Conservation (phyloP, 148 eudicot genomes). For the Silene uniflora region DNA sequence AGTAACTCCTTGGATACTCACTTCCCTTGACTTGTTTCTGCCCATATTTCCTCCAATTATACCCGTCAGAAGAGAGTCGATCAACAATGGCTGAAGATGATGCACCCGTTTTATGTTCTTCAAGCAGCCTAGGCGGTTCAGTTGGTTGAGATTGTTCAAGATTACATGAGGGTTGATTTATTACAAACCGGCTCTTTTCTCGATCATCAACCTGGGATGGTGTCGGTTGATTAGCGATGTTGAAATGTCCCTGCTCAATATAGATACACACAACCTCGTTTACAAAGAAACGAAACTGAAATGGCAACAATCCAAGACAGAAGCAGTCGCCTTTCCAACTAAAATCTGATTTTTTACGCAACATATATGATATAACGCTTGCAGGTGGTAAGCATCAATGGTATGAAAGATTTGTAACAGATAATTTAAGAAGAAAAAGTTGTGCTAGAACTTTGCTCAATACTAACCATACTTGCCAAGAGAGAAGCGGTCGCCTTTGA, state of each 20-base stretch:
- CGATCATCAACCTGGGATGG: conserved; percentile 32
- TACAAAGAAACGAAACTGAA: neutral
- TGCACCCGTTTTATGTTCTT: conserved; percentile 31
- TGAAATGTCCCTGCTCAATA: conserved; percentile 39
- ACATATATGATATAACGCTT: neutral
- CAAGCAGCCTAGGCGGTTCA: conserved; percentile 31
- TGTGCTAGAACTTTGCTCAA: neutral
- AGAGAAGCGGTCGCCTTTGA: conserved; percentile 55
- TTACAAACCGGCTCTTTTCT: conserved; percentile 15
- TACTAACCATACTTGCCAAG: conserved; percentile 74
- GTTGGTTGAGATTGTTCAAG: conserved; percentile 27
- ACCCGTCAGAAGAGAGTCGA: conserved; percentile 68
- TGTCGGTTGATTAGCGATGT: conserved; percentile 38
- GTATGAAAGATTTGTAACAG: neutral
- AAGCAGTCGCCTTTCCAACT: too few species aligned
- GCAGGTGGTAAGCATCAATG: neutral
- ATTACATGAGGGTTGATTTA: conserved; percentile 25
- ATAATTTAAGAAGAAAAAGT: conserved; percentile 1
- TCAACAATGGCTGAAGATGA: conserved; percentile 31
- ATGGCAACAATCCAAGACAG: too few species aligned
- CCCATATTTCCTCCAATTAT: conserved; percentile 93
- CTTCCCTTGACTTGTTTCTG: conserved; percentile 99
- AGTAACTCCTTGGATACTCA: too few species aligned
- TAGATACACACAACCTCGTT: neutral
- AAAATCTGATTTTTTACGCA: too few species aligned